Base-by-base conservation (phyloP, 1,284 basidiomycete genomes). In the Cutaneotrichosporon dermatis region DNA sequence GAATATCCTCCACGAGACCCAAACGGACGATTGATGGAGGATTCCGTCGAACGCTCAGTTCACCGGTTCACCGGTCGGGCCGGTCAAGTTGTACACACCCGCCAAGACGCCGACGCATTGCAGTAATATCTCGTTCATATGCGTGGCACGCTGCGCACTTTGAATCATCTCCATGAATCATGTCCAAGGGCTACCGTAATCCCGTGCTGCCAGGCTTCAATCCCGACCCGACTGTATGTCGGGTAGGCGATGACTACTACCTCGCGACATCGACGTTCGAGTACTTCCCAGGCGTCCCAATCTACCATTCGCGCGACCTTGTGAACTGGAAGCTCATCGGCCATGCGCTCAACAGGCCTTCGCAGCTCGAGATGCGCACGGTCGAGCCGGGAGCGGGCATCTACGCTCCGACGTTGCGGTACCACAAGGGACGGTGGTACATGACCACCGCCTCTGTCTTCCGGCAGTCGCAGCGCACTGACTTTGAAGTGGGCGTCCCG, bases 271-370 rank as follows among this genome's bases (percentile, higher is more conserved):
- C 60, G 6, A 66, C 68, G 10, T 72, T 72, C 50, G 67, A 70
- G 49, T 69, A 58, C 59, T 70, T 69, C 45, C 70, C 70, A 34
- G 70, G 65, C 5, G 56, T 68, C 3, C 69, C 70, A 4, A 65
- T 72, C 36, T 70, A 70, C 54, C 65, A 66, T 37, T 57, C 54
- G 3, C 61, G 37, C 1, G 69, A 70, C 49, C 61, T 72, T 4
- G 51, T 68, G 39, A 62, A 64, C 52, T 72, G 70, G 69, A 64
- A 58, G 43, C 57, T 69, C 6, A 67, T 70, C 25, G 66, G 69
- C 0, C 69, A 72, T 62, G 67, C 63, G 6, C 40, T 71, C 9
- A 70, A 60, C 42, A 54, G 68, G 9, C 49, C 40, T 7, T 61
- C 54, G 9, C 70, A 71, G 58, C 54, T 69, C 35, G 55, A 66